A percentile compares a stretch with the other conserved stretches of the same genome.
Conservation (phyloP, 2,329 filamentous ascomycete species). For the Diaporthe eres region DNA sequence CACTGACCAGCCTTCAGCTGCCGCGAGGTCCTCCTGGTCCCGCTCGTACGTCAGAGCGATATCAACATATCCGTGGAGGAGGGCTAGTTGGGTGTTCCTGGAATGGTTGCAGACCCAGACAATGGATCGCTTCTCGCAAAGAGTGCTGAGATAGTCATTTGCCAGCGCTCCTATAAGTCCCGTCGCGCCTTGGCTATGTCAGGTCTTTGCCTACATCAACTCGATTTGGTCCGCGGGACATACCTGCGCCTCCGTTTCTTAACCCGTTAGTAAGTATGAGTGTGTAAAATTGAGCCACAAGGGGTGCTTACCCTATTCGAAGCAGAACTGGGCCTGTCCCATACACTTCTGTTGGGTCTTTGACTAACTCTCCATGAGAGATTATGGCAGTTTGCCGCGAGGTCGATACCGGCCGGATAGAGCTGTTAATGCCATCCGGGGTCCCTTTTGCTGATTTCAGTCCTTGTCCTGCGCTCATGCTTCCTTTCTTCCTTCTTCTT, state of each 20-base stretch:
- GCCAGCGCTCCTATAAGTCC: slow-evolving; percentile 34
- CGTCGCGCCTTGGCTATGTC: slow-evolving; percentile 26
- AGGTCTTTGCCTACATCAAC: neutral
- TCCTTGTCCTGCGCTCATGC: no score
- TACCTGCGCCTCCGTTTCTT: slow-evolving; percentile 33
- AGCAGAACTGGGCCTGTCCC: slow-evolving; percentile 32
- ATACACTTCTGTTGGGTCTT: slow-evolving; percentile 7
- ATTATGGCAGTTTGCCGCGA: slow-evolving; percentile 20
- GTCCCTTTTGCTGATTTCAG: neutral
- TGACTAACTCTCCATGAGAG: slow-evolving; percentile 27
- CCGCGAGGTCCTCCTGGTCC: slow-evolving; percentile 36
- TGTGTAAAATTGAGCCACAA: neutral
- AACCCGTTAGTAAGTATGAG: neutral
- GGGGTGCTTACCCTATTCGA: slow-evolving; percentile 19
- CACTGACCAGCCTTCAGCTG: slow-evolving; percentile 38
- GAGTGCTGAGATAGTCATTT: slow-evolving; percentile 37
- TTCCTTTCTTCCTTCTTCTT: neutral
- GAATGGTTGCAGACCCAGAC: slow-evolving; percentile 40
- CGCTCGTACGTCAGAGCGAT: slow-evolving; percentile 40
- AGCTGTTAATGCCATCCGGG: neutral
- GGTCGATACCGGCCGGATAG: neutral
- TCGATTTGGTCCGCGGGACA: neutral
- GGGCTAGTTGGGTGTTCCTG: slow-evolving; percentile 39
- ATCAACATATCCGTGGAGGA: slow-evolving; percentile 37
- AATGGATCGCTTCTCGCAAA: slow-evolving; percentile 31